Percentiles rank a stretch among this genome's conserved stretches.
These are phyloP conservation scores for Symbiodinium pilosum DNA, from an alignment of 73 alveolate species.

Conservation along the genomic window DNA sequence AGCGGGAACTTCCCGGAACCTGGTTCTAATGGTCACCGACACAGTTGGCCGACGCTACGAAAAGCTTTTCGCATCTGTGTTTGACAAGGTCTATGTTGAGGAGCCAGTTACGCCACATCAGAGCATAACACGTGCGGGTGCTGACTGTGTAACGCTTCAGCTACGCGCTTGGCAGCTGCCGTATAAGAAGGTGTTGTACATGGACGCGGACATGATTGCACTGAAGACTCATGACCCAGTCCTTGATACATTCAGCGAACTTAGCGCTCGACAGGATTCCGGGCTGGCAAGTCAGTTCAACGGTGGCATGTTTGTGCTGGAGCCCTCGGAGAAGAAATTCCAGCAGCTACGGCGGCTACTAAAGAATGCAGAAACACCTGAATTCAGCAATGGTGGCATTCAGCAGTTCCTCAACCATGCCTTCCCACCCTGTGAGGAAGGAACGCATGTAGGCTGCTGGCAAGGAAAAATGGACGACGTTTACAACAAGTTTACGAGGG, in stretches of 20 bases:
- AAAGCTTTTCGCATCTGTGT: constrained; percentile 38
- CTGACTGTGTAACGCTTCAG: constrained; percentile 85
- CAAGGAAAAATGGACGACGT: neutral
- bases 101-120: constrained; percentile 75
- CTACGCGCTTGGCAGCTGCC: constrained; percentile 80
- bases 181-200: constrained; percentile 25
- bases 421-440: constrained; percentile 31
- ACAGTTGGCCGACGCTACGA: constrained; percentile 42
- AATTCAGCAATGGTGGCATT: neutral
- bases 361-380: neutral
- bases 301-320: constrained; percentile 80
- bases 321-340: constrained; percentile 47
- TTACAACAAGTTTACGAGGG: constrained; percentile 79
- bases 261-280: constrained; percentile 41
- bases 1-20: constrained; percentile 29
- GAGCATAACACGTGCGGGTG: constrained; percentile 52
- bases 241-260: constrained; percentile 43
- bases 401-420: constrained; percentile 63
- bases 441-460: constrained; percentile 52
- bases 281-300: constrained; percentile 63
- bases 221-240: constrained; percentile 63
- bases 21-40: constrained; percentile 84
- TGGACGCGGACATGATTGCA: constrained; percentile 23
- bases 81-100: constrained; percentile 85
- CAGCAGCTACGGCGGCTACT: constrained; percentile 6